Base-by-base conservation (phyloP, 176 grass and related monocot species). In the Oryza nivara region DNA sequence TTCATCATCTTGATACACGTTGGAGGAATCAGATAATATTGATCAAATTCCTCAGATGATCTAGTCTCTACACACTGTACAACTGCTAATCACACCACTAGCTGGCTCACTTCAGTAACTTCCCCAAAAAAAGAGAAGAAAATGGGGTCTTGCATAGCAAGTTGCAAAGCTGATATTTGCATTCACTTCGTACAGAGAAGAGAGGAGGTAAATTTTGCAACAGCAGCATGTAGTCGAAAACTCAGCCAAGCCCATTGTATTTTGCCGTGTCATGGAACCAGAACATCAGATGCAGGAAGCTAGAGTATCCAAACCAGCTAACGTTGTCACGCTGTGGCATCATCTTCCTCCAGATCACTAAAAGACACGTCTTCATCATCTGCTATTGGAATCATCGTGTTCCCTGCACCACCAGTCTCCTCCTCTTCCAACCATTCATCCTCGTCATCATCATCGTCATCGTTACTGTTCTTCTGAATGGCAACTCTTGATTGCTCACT, bases 281-380 rank as follows among this genome's bases (percentile, higher is more conserved):
- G 40, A 41, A 1, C 0, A 41, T 8, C 40, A 41, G 40, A 1
- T 41, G 40, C 0, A 41, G 40, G 40, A 41, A 8, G 40, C 40
- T 41, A 41, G 40, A 41, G 40, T 41, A 2, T 41, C 38, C 40
- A 41, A 41, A 41, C 7, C 1, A 1, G 40, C 7, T 41, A 41
- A 41, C 0, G 40, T 1, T 41, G 40, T 41, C 40, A 41, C 1
- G 40, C 40, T 41, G 40, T 1, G 10, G 48, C 92, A 72, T 92
- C 94, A 3, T 97, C 92, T 63, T 97, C 94, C 83, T 97, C 94
- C 40, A 97, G 83, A 86, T 97, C 94, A 87, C 94, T 97, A 25
- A 97, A 97, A 13, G 94, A 97, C 52, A 97, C 67, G 67, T 91
- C 92, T 52, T 97, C 92, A 36, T 97, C 92, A 22, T 90, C 87